Conservation (phyloP, 805 yeast genomes). For the Cephaloascus albidus region DNA sequence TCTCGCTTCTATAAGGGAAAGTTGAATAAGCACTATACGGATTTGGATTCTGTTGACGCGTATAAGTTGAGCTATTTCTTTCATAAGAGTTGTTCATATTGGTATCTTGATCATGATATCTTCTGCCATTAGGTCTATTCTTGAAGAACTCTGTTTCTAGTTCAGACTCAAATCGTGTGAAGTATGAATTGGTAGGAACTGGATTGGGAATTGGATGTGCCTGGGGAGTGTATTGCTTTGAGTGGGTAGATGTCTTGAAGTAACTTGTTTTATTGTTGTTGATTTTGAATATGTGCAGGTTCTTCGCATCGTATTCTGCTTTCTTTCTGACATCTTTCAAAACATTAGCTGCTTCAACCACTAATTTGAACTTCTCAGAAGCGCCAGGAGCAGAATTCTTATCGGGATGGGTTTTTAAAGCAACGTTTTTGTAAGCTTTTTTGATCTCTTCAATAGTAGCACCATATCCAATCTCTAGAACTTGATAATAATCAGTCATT, state of each 20-base stretch:
- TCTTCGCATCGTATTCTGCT: not conserved
- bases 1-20: no score
- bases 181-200: no score
- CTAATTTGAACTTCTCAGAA: not conserved
- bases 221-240: not conserved
- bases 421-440: constrained; percentile 15
- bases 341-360: not conserved
- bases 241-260: not conserved
- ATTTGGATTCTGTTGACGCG: no score
- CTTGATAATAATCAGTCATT: not conserved
- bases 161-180: no score
- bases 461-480: not conserved
- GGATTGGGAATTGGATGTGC: no score
- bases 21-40: no score
- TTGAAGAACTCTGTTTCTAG: not conserved
- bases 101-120: not conserved
- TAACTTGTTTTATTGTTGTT: not conserved
- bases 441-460: not conserved
- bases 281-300: not conserved
- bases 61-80: no score
- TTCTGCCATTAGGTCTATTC: not conserved
- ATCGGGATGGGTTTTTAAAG: constrained; percentile 22
- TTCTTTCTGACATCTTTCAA: not conserved
- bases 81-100: not conserved
- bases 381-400: not conserved